These are phyloP conservation scores for Plasmodium knowlesi DNA, from an alignment of 169 alveolate genomes.

Conservation along the genomic window DNA sequence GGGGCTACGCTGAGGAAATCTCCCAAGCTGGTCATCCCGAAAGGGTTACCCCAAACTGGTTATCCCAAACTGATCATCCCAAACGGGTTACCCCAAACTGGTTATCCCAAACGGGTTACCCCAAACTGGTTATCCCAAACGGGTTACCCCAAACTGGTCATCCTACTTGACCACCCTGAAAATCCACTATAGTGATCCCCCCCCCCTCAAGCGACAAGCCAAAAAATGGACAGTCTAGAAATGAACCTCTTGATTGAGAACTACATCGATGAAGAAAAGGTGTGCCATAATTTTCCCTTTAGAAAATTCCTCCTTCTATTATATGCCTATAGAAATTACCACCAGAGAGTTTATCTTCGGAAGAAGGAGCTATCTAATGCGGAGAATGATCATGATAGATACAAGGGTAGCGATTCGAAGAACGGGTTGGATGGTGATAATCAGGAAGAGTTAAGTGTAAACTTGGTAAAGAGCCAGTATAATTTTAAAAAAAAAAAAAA, in stretches of 20 bases:
- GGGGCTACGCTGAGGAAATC: no score
- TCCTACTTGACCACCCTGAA: neutral
- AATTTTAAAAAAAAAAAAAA: slow-evolving; percentile 56
- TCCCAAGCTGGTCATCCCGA: no score
- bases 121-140: no score
- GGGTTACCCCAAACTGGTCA: neutral
- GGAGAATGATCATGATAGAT: neutral
- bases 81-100: no score
- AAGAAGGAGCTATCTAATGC: slow-evolving; percentile 1
- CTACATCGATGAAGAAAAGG: slow-evolving; percentile 59
- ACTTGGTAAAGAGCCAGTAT: slow-evolving; percentile 17
- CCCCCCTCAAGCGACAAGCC: neutral
- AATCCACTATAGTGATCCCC: neutral
- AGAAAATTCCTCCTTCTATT: slow-evolving; percentile 16
- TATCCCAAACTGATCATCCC: no score
- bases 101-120: no score
- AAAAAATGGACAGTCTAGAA: slow-evolving; percentile 43
- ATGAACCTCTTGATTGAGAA: slow-evolving; percentile 37
- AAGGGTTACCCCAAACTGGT: no score
- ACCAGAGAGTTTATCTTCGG: slow-evolving; percentile 10
- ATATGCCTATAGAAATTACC: slow-evolving; percentile 52
- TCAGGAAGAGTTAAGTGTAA: neutral
- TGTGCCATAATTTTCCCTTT: slow-evolving; percentile 33
- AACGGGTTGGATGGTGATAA: neutral
- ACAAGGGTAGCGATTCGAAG: neutral